Base-by-base conservation (phyloP, 73 alveolate species). In the Paramecium sonneborni region DNA sequence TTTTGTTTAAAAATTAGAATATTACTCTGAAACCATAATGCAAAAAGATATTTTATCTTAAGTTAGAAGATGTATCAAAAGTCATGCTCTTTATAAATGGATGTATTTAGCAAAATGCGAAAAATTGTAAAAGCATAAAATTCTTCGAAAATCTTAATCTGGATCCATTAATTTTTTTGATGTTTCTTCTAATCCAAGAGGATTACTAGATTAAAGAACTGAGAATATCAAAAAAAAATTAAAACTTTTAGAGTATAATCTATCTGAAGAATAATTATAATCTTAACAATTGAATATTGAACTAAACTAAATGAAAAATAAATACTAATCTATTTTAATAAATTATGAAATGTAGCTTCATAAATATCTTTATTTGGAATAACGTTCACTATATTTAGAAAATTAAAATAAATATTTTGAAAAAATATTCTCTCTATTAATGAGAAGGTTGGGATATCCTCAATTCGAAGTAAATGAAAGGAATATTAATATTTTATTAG, bases 21-120 rank as follows among this genome's bases (percentile, higher is more conserved):
- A 48, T 4, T 48, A 48, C 3, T 3, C 68, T 5, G 68, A 48
- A 18, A 5, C 20, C 3, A 48, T 48, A 3, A 12, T 48, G 3
- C 20, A 48, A 15, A 48, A 48, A 48, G 68, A 48, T 48, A 15
- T 48, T 3, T 9, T 62, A 62, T 30, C 23, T 5, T 62, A 62
- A 62, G 84, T 62, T 0, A 62, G 24, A 62, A 62, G 84, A 62
- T 62, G 84, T 7, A 15, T 62, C 18, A 62, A 62, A 12, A 46
- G 84, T 30, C 84, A 62, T 26, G 84, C 84, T 32, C 84, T 62
- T 12, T 62, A 62, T 62, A 62, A 62, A 62, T 62, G 84, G 84
- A 62, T 62, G 84, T 62, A 62, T 62, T 32, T 62, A 62, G 48
- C 84, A 2, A 62, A 7, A 62, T 62, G 84, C 24, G 84, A 62